These are phyloP conservation scores for Clathrus columnatus DNA, from an alignment of 768 basidiomycete species.

Conservation along the genomic window DNA sequence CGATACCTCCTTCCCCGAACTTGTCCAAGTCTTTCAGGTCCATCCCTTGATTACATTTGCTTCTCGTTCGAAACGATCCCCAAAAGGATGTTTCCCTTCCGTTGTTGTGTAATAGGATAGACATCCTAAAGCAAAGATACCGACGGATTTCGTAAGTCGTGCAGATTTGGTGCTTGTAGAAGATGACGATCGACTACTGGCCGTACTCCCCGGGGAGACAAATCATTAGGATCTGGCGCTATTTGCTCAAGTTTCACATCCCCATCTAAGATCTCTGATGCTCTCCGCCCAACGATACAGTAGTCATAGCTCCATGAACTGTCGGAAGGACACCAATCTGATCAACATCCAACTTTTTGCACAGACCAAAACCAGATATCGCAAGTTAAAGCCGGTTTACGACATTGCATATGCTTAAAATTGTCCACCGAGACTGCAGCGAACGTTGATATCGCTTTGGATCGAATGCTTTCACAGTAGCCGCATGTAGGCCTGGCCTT, in stretches of 20 bases:
- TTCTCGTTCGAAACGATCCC: slow-evolving; percentile 88
- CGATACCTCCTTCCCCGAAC: slow-evolving; percentile 88
- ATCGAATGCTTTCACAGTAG: slow-evolving; percentile 70
- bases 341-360: slow-evolving; percentile 90
- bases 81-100: slow-evolving; percentile 87
- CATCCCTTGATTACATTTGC: slow-evolving; percentile 85
- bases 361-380: slow-evolving; percentile 95
- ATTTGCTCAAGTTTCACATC: slow-evolving; percentile 87
- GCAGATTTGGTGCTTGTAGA: slow-evolving; percentile 39
- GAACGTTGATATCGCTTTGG: slow-evolving; percentile 96
- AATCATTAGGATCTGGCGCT: slow-evolving; percentile 40
- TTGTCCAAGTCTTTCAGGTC: slow-evolving; percentile 60
- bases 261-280: slow-evolving; percentile 90
- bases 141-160: slow-evolving; percentile 87
- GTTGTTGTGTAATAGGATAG: slow-evolving; percentile 90
- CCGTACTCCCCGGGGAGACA: slow-evolving; percentile 61
- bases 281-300: slow-evolving; percentile 94
- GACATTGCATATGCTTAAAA: too few species aligned
- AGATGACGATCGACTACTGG: slow-evolving; percentile 24
- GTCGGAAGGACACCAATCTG: slow-evolving; percentile 96
- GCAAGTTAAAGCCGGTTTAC: slow-evolving; percentile 75
- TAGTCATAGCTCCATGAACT: slow-evolving; percentile 77
- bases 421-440: slow-evolving; percentile 66
- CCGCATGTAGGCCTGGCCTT: slow-evolving; percentile 62
- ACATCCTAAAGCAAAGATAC: slow-evolving; percentile 94